Conservation (phyloP, 2,329 filamentous ascomycete species). For the Fusarium stilboides region DNA sequence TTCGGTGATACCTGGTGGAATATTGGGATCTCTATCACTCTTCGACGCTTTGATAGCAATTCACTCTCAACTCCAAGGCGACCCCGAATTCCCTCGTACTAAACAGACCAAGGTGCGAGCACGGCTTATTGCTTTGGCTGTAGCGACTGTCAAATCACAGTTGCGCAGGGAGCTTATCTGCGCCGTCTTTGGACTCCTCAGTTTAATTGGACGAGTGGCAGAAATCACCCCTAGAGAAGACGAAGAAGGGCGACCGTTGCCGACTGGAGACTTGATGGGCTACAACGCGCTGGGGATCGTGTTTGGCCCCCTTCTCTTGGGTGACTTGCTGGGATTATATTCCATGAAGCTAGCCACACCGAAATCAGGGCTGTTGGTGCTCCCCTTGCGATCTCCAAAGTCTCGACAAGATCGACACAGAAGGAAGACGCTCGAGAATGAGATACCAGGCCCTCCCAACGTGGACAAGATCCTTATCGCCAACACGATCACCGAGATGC, state of each 20-base stretch:
- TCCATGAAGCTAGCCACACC: conserved; percentile 63
- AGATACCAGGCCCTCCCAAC: conserved; percentile 45
- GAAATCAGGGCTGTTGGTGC: conserved; percentile 59
- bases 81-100: conserved; percentile 66
- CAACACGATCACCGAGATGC: conserved; percentile 74
- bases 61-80: conserved; percentile 67
- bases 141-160: conserved; percentile 71
- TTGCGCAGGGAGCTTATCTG: conserved; percentile 76
- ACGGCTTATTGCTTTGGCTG: conserved; percentile 75
- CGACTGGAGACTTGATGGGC: conserved; percentile 74
- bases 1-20: conserved; percentile 74
- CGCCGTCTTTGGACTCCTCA: conserved; percentile 76
- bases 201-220: conserved; percentile 71
- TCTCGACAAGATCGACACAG: conserved; percentile 51
- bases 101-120: conserved; percentile 72
- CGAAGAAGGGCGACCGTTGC: conserved; percentile 65
- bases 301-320: conserved; percentile 75
- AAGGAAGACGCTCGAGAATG: conserved; percentile 27
- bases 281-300: conserved; percentile 74
- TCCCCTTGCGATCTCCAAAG: conserved; percentile 61
- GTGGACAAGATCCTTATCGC: conserved; percentile 72
- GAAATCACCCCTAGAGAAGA: conserved; percentile 69
- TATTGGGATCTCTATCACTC: conserved; percentile 73
- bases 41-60: conserved; percentile 76
- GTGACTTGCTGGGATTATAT: conserved; percentile 69